Conservation (phyloP, 106 monocot species). For the Dactylorhiza incarnata region DNA sequence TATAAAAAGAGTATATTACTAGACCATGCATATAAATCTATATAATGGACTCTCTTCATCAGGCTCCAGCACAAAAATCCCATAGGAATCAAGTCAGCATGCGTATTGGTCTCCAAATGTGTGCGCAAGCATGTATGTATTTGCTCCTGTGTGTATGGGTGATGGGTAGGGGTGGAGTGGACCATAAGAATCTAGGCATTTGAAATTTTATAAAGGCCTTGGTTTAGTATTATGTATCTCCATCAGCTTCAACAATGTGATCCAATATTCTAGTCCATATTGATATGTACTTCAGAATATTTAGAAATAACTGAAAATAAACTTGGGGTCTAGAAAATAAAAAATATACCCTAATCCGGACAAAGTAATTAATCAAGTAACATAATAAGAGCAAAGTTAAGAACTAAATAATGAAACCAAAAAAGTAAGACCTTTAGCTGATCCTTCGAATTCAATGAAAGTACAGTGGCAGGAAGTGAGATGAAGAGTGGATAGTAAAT, state of each 20-base stretch:
- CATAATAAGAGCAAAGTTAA: neutral
- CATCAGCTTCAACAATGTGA: neutral
- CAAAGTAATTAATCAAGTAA: neutral
- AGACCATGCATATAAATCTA: neutral
- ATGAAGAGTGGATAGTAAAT: conserved; percentile 69
- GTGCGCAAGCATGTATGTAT: neutral
- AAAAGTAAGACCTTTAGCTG: conserved; percentile 50
- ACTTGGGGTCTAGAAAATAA: neutral
- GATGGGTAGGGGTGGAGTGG: neutral
- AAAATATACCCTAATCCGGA: neutral
- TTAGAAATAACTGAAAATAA: neutral
- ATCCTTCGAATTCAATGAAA: conserved; percentile 78
- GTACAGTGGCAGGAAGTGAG: conserved; percentile 76
- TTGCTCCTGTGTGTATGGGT: neutral
- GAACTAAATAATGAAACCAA: neutral
- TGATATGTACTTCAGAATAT: neutral
- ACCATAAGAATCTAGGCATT: neutral
- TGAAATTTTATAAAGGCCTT: neutral
- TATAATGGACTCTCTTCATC: neutral
- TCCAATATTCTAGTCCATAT: neutral
- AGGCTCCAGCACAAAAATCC: neutral
- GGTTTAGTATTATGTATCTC: neutral
- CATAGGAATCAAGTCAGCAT: neutral
- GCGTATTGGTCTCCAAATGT: neutral
- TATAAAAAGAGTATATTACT: neutral